Percentiles rank a stretch among this genome's conserved stretches.
Evolutionary conservation across 805 yeast species (phyloP).

Genomic region (Pichia kluyveri): DNA sequence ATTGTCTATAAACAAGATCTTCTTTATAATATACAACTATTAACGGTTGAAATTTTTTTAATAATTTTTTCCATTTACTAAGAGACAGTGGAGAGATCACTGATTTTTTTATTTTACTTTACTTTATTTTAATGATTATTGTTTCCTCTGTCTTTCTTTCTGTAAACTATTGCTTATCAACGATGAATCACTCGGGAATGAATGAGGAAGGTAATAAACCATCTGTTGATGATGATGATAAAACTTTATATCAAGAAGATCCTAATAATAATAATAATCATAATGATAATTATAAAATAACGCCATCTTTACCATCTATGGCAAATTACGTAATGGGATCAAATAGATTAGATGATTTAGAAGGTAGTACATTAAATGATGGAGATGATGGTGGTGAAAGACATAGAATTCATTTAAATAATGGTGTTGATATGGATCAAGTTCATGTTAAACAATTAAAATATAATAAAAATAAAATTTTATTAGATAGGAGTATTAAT

Average conservation of each 20-base stretch:
- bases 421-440: not conserved
- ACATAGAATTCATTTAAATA: not conserved
- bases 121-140: too few species aligned
- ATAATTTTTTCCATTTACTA: too few species aligned
- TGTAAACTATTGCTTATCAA: not conserved
- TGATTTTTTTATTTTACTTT: too few species aligned
- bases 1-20: conserved; percentile 17
- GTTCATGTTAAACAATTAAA: conserved; percentile 43
- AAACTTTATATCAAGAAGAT: not conserved
- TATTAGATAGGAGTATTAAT: conserved; percentile 53
- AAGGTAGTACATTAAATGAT: conserved; percentile 21
- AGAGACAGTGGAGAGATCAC: too few species aligned
- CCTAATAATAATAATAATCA: not conserved
- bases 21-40: too few species aligned
- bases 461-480: conserved; percentile 63
- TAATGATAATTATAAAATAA: not conserved
- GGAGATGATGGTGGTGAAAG: conserved; percentile 11
- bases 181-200: not conserved
- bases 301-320: conserved; percentile 8
- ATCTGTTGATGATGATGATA: not conserved
- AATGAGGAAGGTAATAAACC: too few species aligned
- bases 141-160: too few species aligned
- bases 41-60: too few species aligned
- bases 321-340: conserved; percentile 15
- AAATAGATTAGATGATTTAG: conserved; percentile 13